phyloP scores from a whole-genome alignment of 1,284 basidiomycete species.

The Melampsora larici-populina region DNA sequence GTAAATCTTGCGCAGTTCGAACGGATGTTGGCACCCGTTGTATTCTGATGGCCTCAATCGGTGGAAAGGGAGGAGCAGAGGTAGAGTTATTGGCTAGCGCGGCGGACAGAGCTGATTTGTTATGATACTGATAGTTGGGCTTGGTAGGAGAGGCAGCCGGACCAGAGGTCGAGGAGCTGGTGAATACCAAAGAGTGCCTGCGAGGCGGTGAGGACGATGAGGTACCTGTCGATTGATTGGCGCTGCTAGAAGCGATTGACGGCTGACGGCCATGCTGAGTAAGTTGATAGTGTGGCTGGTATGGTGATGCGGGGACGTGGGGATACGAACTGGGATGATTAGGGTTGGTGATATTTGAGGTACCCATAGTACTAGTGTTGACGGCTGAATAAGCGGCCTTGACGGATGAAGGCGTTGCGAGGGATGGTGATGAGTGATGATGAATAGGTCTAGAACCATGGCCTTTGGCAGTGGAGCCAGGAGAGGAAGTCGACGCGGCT shows the following conservation, averaged over 20 bases:
- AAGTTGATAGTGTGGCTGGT: background rate
- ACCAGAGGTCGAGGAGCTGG: constrained; percentile 1
- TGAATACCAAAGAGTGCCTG: constrained; percentile 41
- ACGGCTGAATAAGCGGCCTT: background rate
- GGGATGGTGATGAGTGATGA: constrained; percentile 19
- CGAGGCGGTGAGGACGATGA: constrained; percentile 12
- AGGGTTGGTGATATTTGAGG: constrained; percentile 1
- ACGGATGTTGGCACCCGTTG: constrained; percentile 60
- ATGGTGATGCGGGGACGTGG: background rate
- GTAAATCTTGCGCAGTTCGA: constrained; percentile 58
- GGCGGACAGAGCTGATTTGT: constrained; percentile 40
- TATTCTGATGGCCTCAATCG: constrained; percentile 57
- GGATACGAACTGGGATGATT: background rate
- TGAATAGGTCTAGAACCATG: constrained; percentile 12
- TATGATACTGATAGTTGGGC: constrained; percentile 39
- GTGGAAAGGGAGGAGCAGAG: constrained; percentile 36
- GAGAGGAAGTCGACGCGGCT: constrained; percentile 6
- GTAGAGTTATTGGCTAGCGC: constrained; percentile 42
- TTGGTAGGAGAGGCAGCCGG: constrained; percentile 22
- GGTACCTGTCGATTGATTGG: background rate
- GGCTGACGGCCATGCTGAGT: constrained; percentile 17
- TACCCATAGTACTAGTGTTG: constrained; percentile 19
- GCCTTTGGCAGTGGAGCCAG: constrained; percentile 6
- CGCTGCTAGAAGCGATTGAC: constrained; percentile 15
- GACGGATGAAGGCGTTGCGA: background rate